phyloP scores from a whole-genome alignment of 257 asterid genomes.

The Gardenia jasminoides region DNA sequence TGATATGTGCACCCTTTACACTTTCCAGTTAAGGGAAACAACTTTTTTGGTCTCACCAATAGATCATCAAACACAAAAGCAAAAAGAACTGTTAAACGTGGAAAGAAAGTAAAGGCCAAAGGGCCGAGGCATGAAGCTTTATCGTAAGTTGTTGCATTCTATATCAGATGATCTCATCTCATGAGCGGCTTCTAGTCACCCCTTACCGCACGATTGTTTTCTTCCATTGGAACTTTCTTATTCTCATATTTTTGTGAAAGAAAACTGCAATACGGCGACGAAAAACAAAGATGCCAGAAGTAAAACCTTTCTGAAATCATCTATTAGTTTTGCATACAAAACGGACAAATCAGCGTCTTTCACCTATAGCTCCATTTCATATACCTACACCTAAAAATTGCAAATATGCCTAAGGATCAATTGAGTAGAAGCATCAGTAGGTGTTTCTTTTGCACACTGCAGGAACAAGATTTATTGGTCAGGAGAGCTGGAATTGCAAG shows the following conservation, averaged over 20 bases:
- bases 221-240: conserved; percentile 7
- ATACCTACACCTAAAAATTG: background rate
- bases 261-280: background rate
- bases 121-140: conserved; percentile 10
- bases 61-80: background rate
- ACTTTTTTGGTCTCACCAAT: background rate
- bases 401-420: conserved; percentile 28
- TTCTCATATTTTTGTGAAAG: background rate
- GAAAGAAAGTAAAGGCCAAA: background rate
- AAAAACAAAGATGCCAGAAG: conserved; percentile 13
- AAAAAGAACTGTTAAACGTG: background rate
- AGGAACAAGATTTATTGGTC: conserved; percentile 42
- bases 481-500: conserved; percentile 36
- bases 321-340: conserved; percentile 20
- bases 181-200: conserved; percentile 32
- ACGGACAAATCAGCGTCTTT: conserved; percentile 8
- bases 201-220: conserved; percentile 3
- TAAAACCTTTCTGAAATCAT: background rate
- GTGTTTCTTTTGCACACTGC: conserved; percentile 77
- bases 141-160: conserved; percentile 14
- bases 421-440: conserved; percentile 28
- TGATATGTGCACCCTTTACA: background rate
- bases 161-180: conserved; percentile 20
- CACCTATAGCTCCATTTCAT: background rate
- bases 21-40: background rate